phyloP scores from a whole-genome alignment of 2,329 filamentous ascomycete genomes.

The Hypoxylon sp. region DNA sequence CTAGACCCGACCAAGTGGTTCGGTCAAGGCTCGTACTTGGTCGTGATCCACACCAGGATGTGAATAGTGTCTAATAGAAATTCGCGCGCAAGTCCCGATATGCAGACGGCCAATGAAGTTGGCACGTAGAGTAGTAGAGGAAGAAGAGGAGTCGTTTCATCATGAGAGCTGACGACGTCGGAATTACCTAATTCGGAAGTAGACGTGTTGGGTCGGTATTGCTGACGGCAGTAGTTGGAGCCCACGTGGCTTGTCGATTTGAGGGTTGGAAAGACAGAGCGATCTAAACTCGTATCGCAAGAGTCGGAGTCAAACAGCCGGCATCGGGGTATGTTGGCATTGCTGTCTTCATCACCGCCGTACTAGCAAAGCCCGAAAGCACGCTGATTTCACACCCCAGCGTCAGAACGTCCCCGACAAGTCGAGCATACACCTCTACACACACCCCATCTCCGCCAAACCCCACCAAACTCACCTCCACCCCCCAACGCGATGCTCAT shows the following conservation, averaged over 20 bases:
- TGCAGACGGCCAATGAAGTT: background rate
- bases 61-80: background rate
- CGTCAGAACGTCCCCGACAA: background rate
- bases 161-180: conserved; percentile 11
- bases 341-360: background rate
- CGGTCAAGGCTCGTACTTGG: background rate
- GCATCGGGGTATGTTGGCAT: background rate
- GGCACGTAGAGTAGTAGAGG: background rate
- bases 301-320: background rate
- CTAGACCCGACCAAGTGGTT: conserved; percentile 7
- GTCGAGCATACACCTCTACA: background rate
- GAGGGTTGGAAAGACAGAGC: background rate
- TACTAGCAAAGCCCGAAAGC: background rate
- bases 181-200: background rate
- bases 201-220: background rate
- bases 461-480: conserved; percentile 76
- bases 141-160: conserved; percentile 5
- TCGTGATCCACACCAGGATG: background rate
- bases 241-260: conserved; percentile 4
- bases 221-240: conserved; percentile 1
- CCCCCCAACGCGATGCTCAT: conserved; percentile 93
- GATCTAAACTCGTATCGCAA: background rate
- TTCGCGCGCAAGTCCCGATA: background rate
- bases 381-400: background rate
- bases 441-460: background rate